Base-by-base conservation (phyloP, 768 basidiomycete species). In the Suillus occidentalis region DNA sequence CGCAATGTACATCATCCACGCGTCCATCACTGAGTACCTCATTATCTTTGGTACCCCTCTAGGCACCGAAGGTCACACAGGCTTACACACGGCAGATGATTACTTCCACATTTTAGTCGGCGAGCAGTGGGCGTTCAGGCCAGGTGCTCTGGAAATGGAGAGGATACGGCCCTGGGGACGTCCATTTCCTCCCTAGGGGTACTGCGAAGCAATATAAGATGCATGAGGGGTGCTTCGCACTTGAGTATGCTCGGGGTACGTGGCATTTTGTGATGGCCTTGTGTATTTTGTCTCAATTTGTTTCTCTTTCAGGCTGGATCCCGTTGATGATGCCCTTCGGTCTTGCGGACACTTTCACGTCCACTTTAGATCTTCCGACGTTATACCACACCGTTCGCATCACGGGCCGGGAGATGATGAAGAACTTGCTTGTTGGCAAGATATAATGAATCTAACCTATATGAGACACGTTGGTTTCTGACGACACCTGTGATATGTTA, bases 261-360 rank as follows among this genome's bases (percentile, higher is more conserved):
- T 79, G 2, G 16, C 18, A 64, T 52, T 43, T 58, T 8, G n/a
- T 8, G 16, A 58, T 56, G 12, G 47, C 31, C 39, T 53, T 36
- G 37, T 56, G 13, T 20, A 12, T 28, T 47, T 34, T 31, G 39
- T 47, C 61, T 13, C 16, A 63, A 40, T 61, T 57, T 52, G n/a
- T 61, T 9, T 18, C 12, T 39, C n/a, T 60, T 58, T 3, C 64
- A 97, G 96, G 97, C 28, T 99, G 97, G 95, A 98, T 99, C 70
- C 97, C 97, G 0, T 79, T 89, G 53, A 98, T 98, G 97, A 75
- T 98, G 66, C 95, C 95, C 0, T 98, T 99, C 70, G 97, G 97
- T 0, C 84, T 95, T 63, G 89, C 90, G 36, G 97, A 99, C 76
- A 82, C 81, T 5, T 70, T 99, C 59, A 86, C 89, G 16, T 98